Conservation (phyloP, 805 yeast genomes). For the Monosporozyma servazzii region DNA sequence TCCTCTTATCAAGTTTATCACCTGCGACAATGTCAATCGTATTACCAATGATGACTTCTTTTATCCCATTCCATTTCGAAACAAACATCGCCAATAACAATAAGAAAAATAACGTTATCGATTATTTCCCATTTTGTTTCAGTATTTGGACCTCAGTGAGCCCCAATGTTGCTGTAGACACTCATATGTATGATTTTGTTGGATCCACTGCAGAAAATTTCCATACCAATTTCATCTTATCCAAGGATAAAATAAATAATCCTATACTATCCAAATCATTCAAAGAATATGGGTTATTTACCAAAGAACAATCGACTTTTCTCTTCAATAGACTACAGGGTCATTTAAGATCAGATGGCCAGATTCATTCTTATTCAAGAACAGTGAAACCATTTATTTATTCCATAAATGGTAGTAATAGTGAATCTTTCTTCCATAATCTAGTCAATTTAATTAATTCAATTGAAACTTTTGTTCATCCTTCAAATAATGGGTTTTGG, state of each 20-base stretch:
- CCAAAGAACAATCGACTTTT: slow-evolving; percentile 50
- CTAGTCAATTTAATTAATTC: slow-evolving; percentile 52
- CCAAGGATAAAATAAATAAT: slow-evolving; percentile 30
- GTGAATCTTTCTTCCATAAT: slow-evolving; percentile 40
- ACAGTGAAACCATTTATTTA: slow-evolving; percentile 44
- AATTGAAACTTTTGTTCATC: slow-evolving; percentile 76
- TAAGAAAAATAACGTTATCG: slow-evolving; percentile 28
- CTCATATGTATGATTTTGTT: slow-evolving; percentile 54
- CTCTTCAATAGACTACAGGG: slow-evolving; percentile 48
- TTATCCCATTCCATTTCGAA: slow-evolving; percentile 39
- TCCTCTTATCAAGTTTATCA: slow-evolving; percentile 43
- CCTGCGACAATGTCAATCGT: slow-evolving; percentile 44
- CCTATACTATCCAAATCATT: slow-evolving; percentile 10
- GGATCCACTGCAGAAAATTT: slow-evolving; percentile 49
- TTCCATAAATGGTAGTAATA: slow-evolving; percentile 47
- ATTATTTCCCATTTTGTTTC: slow-evolving; percentile 58
- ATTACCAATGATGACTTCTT: slow-evolving; percentile 44
- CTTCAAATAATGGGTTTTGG: slow-evolving; percentile 87
- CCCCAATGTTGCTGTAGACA: slow-evolving; percentile 44
- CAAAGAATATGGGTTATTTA: slow-evolving; percentile 53
- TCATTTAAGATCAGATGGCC: slow-evolving; percentile 32
- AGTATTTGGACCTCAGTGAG: slow-evolving; percentile 59
- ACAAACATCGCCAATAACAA: background rate
- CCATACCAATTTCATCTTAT: slow-evolving; percentile 23
- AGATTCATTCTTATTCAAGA: slow-evolving; percentile 36